Conservation (phyloP, 768 basidiomycete genomes). For the Sporobolomyces roseus region DNA sequence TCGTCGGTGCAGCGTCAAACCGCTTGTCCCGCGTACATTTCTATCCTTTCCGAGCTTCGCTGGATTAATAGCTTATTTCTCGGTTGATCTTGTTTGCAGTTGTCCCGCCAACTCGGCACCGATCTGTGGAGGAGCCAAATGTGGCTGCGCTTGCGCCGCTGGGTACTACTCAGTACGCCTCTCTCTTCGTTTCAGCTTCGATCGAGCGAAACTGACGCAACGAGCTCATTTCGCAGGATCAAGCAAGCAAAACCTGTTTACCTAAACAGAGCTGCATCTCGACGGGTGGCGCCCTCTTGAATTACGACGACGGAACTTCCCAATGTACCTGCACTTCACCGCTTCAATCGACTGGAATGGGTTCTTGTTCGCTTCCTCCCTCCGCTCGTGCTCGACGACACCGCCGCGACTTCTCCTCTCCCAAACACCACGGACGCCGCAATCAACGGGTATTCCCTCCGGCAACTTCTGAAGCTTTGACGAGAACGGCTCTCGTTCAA, state of each 20-base stretch:
- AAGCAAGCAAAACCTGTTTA: neutral
- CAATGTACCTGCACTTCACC: slow-evolving; percentile 17
- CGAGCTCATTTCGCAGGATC: neutral
- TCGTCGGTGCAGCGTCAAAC: neutral
- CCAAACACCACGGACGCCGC: too few species aligned
- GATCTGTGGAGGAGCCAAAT: slow-evolving; percentile 19
- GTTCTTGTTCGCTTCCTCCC: slow-evolving; percentile 20
- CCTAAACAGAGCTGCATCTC: slow-evolving; percentile 9
- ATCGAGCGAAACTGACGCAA: neutral
- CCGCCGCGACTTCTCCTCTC: neutral
- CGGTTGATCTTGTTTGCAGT: neutral
- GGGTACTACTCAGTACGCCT: neutral
- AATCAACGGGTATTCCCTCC: too few species aligned
- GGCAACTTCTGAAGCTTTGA: too few species aligned
- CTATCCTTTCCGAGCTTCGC: neutral
- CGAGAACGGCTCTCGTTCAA: slow-evolving; percentile 13
- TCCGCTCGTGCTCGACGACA: slow-evolving; percentile 26
- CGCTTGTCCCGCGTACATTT: slow-evolving; percentile 10
- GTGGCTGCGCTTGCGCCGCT: neutral
- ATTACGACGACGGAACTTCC: neutral
- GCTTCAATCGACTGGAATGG: slow-evolving; percentile 7
- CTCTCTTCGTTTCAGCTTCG: neutral
- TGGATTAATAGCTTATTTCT: neutral
- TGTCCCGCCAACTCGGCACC: slow-evolving; percentile 5
- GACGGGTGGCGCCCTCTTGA: slow-evolving; percentile 1